A percentile compares a stretch with the other conserved stretches of the same genome.
phyloP scores from a whole-genome alignment of 2,329 filamentous ascomycete genomes.

The Arthrinium puccinioides region DNA sequence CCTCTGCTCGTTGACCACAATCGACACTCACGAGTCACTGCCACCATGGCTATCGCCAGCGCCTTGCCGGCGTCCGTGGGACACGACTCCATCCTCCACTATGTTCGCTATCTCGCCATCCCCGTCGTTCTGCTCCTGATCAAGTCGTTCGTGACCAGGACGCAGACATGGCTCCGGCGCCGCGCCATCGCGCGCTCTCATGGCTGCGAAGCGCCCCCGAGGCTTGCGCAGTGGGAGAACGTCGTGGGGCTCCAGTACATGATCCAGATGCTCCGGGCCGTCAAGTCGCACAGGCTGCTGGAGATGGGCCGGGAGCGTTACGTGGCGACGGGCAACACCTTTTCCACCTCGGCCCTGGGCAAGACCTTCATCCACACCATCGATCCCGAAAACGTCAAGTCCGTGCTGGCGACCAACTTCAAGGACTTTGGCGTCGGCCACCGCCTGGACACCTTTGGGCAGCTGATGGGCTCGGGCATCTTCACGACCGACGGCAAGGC shows the following conservation, averaged over 20 bases:
- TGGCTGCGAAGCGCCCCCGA: not conserved
- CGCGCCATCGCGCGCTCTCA: not conserved
- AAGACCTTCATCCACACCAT: constrained; percentile 6
- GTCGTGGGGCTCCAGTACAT: not conserved
- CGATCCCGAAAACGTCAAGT: constrained; percentile 21
- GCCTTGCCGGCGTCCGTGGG: too few relatives aligned
- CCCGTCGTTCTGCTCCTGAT: not conserved
- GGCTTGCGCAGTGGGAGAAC: not conserved
- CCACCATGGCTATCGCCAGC: too few relatives aligned
- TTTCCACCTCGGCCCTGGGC: not conserved
- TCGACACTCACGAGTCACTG: too few relatives aligned
- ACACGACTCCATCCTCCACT: too few relatives aligned
- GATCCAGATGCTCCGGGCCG: not conserved
- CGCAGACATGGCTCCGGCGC: not conserved
- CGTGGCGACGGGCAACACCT: not conserved
- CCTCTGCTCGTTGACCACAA: too few relatives aligned
- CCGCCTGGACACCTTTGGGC: constrained; percentile 7
- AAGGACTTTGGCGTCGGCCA: constrained; percentile 6
- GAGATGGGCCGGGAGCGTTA: not conserved
- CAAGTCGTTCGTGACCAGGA: not conserved
- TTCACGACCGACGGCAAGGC: constrained; percentile 27
- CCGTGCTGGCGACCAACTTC: constrained; percentile 19
- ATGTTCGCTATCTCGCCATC: too few relatives aligned
- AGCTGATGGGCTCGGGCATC: constrained; percentile 35
- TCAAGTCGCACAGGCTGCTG: not conserved